Conservation (phyloP, 345 rosid genomes). For the Mangifera indica region DNA sequence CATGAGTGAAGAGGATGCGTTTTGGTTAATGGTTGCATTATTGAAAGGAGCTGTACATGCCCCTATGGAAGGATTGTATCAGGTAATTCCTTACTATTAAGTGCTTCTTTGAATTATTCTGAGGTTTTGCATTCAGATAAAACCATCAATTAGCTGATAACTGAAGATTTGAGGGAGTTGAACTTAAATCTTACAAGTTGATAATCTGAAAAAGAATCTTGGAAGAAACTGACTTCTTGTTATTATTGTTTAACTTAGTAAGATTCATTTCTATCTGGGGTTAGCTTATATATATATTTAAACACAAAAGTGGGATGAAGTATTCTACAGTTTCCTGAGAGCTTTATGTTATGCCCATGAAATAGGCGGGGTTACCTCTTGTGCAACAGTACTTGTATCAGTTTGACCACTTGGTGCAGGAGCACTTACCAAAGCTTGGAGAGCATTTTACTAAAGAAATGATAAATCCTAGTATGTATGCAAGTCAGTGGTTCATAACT, state of each 20-base stretch:
- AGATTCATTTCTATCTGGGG: neutral
- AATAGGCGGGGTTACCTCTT: constrained; percentile 87
- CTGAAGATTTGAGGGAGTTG: neutral
- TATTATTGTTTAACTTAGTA: neutral
- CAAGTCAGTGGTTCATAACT: constrained; percentile 98
- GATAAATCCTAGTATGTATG: constrained; percentile 99
- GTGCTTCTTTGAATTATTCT: neutral
- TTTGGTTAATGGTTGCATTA: constrained; percentile 95
- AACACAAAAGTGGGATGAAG: neutral
- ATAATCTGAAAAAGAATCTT: neutral
- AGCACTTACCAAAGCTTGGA: constrained; percentile 86
- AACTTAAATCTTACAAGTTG: neutral
- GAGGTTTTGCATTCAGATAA: neutral
- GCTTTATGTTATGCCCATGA: constrained; percentile 13
- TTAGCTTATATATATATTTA: neutral
- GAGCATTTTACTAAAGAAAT: constrained; percentile 82
- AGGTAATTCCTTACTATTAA: constrained; percentile 42
- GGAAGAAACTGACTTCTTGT: neutral
- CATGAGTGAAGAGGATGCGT: constrained; percentile 98
- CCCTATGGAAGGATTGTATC: constrained; percentile 96
- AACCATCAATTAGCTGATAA: neutral
- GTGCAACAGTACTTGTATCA: constrained; percentile 86
- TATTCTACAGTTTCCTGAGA: constrained; percentile 2
- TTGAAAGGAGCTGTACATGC: constrained; percentile 96
- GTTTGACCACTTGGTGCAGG: constrained; percentile 72